Evolutionary conservation across 148 eudicot genomes (phyloP).

Genomic region (Arctostaphylos glauca): DNA sequence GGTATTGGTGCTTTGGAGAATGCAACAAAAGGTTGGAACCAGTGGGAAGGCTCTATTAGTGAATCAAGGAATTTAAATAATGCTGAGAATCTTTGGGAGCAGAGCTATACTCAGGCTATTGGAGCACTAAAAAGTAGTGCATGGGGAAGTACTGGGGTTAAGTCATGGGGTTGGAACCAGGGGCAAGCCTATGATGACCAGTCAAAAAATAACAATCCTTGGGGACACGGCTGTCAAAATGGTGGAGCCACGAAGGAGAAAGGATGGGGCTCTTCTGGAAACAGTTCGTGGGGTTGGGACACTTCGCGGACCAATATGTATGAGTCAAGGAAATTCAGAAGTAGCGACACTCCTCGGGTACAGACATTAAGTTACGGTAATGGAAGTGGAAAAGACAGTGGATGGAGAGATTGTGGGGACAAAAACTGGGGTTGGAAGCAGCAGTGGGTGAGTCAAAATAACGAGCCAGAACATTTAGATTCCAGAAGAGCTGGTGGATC

Average conservation of each 20-base stretch:
- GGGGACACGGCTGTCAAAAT: slow-evolving; percentile 23
- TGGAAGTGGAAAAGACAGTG: slow-evolving; percentile 25
- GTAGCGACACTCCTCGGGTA: slow-evolving; percentile 11
- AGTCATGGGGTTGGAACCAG: slow-evolving; percentile 25
- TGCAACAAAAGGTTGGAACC: slow-evolving; percentile 33
- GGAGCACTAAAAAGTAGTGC: slow-evolving; percentile 23
- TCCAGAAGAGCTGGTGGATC: slow-evolving; percentile 29
- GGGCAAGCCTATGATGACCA: slow-evolving; percentile 3
- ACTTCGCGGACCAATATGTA: slow-evolving; percentile 4
- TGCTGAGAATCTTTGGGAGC: slow-evolving; percentile 37
- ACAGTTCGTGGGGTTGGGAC: slow-evolving; percentile 30
- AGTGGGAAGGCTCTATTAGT: slow-evolving; percentile 21
- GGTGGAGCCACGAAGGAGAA: slow-evolving; percentile 16
- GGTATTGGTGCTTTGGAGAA: slow-evolving; percentile 23
- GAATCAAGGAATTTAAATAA: slow-evolving; percentile 17
- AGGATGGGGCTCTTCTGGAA: slow-evolving; percentile 25
- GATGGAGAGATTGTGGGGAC: slow-evolving; percentile 14
- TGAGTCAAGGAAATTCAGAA: slow-evolving; percentile 17
- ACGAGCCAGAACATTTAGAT: slow-evolving; percentile 19
- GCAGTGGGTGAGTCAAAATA: slow-evolving; percentile 26
- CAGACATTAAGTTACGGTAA: slow-evolving; percentile 7
- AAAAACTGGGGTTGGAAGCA: slow-evolving; percentile 32
- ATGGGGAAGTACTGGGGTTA: slow-evolving; percentile 35
- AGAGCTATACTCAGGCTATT: slow-evolving; percentile 4
- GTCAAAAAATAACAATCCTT: slow-evolving; percentile 17